These are phyloP conservation scores for Blepharisma japonicum DNA, from an alignment of 73 alveolate genomes.

Conservation along the genomic window DNA sequence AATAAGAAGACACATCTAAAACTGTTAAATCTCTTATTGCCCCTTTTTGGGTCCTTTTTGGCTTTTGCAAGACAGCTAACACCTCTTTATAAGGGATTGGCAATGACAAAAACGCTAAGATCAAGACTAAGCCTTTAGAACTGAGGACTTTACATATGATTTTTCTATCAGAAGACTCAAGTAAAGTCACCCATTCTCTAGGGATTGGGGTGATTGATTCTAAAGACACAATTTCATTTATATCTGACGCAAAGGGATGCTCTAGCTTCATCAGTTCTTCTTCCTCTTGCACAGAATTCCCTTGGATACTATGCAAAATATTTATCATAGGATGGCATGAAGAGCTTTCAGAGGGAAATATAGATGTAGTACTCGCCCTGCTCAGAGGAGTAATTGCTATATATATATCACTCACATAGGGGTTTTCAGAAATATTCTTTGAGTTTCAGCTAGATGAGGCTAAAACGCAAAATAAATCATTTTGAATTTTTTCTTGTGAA, in stretches of 20 bases:
- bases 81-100: constrained; percentile 2
- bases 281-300: background rate
- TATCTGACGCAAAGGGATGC: constrained; percentile 14
- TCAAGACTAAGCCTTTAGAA: constrained; percentile 13
- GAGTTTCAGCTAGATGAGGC: no score
- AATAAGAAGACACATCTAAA: constrained; percentile 8
- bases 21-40: background rate
- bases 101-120: background rate
- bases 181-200: constrained; percentile 15
- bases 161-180: background rate
- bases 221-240: constrained; percentile 19
- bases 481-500: no score
- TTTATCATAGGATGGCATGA: no score
- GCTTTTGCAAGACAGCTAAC: background rate
- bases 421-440: no score
- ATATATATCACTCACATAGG: no score
- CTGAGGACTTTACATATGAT: background rate
- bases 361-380: no score
- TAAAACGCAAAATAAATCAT: no score
- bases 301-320: no score
- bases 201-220: constrained; percentile 16
- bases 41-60: background rate
- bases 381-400: no score
- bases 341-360: no score
- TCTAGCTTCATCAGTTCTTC: background rate